These are phyloP conservation scores for Dichomitus squalens DNA, from an alignment of 1,284 basidiomycete genomes.

Conservation along the genomic window DNA sequence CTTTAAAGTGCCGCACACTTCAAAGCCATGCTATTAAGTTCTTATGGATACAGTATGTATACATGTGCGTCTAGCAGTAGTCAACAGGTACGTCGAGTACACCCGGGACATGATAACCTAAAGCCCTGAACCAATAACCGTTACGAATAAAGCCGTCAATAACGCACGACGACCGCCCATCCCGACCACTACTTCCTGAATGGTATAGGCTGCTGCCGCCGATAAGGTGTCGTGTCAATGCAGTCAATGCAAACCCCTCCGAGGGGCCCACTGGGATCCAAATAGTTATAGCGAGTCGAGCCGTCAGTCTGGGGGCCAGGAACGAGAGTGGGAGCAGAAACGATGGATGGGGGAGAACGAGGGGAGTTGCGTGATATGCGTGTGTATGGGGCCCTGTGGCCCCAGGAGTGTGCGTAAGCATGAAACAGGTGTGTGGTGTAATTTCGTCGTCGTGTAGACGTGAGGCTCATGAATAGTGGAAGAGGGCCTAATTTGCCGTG, in stretches of 20 bases:
- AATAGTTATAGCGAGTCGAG: not conserved
- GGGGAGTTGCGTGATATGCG: not conserved
- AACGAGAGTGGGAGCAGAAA: not conserved
- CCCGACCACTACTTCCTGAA: not conserved
- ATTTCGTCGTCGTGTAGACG: not conserved
- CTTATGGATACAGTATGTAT: too few species aligned
- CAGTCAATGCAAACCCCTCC: not conserved
- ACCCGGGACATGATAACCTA: too few species aligned
- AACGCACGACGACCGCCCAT: not conserved
- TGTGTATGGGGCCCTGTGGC: not conserved
- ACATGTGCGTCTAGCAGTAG: too few species aligned
- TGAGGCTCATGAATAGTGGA: not conserved
- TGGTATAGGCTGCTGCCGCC: not conserved
- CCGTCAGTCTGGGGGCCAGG: not conserved
- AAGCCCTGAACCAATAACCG: too few species aligned
- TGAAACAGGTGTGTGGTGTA: not conserved
- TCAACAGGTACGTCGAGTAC: too few species aligned
- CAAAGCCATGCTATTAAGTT: too few species aligned
- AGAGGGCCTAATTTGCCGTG: conserved; percentile 3
- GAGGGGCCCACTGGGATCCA: not conserved
- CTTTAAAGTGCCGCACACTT: too few species aligned
- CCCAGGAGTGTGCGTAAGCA: not conserved
- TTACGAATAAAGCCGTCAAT: too few species aligned
- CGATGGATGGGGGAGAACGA: too few species aligned
- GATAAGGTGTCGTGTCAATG: not conserved